Evolutionary conservation across 768 basidiomycete species (phyloP), one percentile per base, ranked within the genome.

Genomic region (Mycena amicta): DNA sequence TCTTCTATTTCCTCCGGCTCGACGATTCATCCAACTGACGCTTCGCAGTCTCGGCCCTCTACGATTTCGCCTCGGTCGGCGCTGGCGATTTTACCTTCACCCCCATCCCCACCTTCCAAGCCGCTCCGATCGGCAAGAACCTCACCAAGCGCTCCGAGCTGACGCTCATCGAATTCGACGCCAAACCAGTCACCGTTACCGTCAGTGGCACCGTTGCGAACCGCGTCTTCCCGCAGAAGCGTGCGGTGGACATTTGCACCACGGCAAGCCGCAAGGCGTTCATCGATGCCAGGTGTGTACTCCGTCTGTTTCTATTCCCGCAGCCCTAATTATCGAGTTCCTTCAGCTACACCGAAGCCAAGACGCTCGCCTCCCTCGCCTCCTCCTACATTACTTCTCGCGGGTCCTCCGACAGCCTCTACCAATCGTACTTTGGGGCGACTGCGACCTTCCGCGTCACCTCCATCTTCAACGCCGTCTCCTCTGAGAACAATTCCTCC

Each of bases 181-280:
- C 71, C 30, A 66, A 61, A 55, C 55, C 67, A 20, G 61, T 78
- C 26, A 71, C 66, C 13, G 70, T 80, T 49, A 71, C 71, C 41
- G 68, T 80, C 58, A 71, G 72, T 27, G 68, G 60, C 40, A 75
- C 76, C 56, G 64, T 78, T 39, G 60, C 67, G 25, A 71, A 68
- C 46, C 75, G 75, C 55, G 70, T 70, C 37, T 60, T 77, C n/a
- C 55, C 43, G 12, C 43, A 45, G 43, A 15, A 23, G 15, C 43
- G 43, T 8, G 43, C 43, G 15, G 22, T 23, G 8, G 20, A 45
- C 43, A 45, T 45, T n/a, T 45, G 43, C 43, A 45, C 12, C 5
- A 45, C 68, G 49, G 67, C 69, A 52, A 76, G 75, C 67, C 78
- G 79, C 33, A 75, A 77, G n/a, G 60, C 73, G 13, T 78, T 80